phyloP scores from a whole-genome alignment of 2,329 filamentous ascomycete genomes.

The Penicillium sp. region DNA sequence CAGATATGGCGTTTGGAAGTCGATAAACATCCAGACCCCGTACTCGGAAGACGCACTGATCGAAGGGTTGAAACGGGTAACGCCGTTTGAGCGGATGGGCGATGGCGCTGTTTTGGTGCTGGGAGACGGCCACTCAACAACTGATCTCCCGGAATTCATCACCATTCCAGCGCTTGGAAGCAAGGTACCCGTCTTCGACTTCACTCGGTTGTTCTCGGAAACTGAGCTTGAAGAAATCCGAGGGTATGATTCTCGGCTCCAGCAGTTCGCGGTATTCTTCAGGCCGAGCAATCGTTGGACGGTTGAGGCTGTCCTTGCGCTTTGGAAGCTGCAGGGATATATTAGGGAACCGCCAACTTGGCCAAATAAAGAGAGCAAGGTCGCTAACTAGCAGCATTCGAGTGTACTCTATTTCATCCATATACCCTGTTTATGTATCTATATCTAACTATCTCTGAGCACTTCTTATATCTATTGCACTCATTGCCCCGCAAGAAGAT shows the following conservation, averaged over 20 bases:
- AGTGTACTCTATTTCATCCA: not conserved
- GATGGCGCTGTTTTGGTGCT: slow-evolving; percentile 38
- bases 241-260: slow-evolving; percentile 34
- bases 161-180: slow-evolving; percentile 34
- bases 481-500: slow-evolving; percentile 59
- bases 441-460: not conserved
- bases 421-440: slow-evolving; percentile 6
- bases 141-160: slow-evolving; percentile 33
- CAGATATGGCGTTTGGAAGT: slow-evolving; percentile 33
- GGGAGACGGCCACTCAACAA: slow-evolving; percentile 11
- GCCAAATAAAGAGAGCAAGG: not conserved
- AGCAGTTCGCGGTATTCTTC: slow-evolving; percentile 41
- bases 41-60: slow-evolving; percentile 26
- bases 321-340: slow-evolving; percentile 48
- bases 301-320: slow-evolving; percentile 37
- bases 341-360: slow-evolving; percentile 18
- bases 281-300: slow-evolving; percentile 35
- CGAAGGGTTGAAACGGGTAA: slow-evolving; percentile 27
- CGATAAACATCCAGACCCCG: slow-evolving; percentile 26
- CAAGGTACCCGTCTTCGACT: slow-evolving; percentile 45
- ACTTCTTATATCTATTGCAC: not conserved
- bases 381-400: not conserved
- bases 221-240: slow-evolving; percentile 37
- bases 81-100: slow-evolving; percentile 34
- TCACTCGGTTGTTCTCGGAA: slow-evolving; percentile 37